These are phyloP conservation scores for Annona cherimola DNA, from an alignment of 164 flowering plant species.

Conservation along the genomic window DNA sequence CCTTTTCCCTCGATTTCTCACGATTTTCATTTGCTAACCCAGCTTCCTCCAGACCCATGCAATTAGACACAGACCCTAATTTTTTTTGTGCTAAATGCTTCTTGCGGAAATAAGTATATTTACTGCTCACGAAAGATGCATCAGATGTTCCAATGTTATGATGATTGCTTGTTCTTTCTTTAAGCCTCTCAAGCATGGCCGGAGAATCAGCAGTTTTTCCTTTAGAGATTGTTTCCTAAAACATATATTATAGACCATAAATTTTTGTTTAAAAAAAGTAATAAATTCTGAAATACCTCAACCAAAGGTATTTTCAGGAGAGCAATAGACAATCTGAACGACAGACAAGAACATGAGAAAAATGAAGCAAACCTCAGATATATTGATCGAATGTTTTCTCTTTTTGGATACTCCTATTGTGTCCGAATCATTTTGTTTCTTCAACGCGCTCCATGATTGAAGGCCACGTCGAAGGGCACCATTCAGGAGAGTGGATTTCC, in stretches of 20 bases:
- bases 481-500: constrained; percentile 35
- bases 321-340: not conserved
- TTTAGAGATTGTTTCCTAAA: constrained; percentile 28
- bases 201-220: constrained; percentile 15
- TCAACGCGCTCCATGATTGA: constrained; percentile 23
- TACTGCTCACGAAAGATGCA: constrained; percentile 26
- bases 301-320: not conserved
- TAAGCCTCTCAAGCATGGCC: constrained; percentile 15
- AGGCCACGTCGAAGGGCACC: constrained; percentile 29
- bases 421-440: constrained; percentile 17
- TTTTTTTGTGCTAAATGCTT: constrained; percentile 39
- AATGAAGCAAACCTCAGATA: constrained; percentile 6
- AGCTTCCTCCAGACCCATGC: constrained; percentile 13
- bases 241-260: not conserved
- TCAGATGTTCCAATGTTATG: constrained; percentile 18
- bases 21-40: constrained; percentile 11
- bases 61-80: constrained; percentile 26
- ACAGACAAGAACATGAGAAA: not conserved
- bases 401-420: constrained; percentile 25
- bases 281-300: not conserved
- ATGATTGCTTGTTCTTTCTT: constrained; percentile 21
- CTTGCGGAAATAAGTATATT: constrained; percentile 54
- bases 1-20: constrained; percentile 28
- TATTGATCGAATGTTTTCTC: not conserved
- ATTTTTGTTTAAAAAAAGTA: not conserved